phyloP scores from a whole-genome alignment of 2,329 filamentous ascomycete species.

The Aspergillus persii region DNA sequence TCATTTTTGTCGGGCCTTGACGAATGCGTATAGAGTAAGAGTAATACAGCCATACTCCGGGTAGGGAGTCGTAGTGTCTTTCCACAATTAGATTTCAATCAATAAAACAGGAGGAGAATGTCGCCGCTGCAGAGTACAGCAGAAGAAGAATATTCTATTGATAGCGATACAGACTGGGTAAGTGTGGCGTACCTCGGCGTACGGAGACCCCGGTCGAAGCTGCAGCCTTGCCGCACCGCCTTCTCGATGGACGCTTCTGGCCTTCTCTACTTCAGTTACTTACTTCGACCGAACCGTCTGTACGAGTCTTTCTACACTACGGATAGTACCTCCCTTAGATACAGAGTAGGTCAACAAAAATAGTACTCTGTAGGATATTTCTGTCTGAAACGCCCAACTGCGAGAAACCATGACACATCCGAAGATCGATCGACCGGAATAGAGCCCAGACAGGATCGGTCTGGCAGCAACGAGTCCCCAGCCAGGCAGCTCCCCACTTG shows the following conservation, averaged over 20 bases:
- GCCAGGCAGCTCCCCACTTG: not conserved
- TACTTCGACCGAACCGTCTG: no score
- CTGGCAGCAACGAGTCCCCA: not conserved
- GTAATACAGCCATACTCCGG: no score
- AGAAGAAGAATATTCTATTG: not conserved
- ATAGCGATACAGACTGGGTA: not conserved
- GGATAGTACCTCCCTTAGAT: not conserved
- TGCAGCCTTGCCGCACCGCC: constrained; percentile 15
- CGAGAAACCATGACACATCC: not conserved
- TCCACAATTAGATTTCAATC: no score
- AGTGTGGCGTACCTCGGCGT: constrained; percentile 4
- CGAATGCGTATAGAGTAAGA: no score
- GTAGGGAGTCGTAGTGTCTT: no score
- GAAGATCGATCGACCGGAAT: not conserved
- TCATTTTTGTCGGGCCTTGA: not conserved
- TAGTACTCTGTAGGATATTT: no score
- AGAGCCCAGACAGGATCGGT: not conserved
- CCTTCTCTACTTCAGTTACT: not conserved
- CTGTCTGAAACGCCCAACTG: not conserved
- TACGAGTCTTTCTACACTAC: no score
- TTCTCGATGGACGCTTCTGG: constrained; percentile 5
- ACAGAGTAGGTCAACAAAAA: no score
- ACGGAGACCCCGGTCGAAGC: constrained; percentile 12
- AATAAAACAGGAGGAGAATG: no score
- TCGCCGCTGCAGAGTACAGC: no score